A percentile compares a stretch with the other conserved stretches of the same genome.
phyloP scores from a whole-genome alignment of 139 green algal genomes.

The Chlamydomonas sp. region DNA sequence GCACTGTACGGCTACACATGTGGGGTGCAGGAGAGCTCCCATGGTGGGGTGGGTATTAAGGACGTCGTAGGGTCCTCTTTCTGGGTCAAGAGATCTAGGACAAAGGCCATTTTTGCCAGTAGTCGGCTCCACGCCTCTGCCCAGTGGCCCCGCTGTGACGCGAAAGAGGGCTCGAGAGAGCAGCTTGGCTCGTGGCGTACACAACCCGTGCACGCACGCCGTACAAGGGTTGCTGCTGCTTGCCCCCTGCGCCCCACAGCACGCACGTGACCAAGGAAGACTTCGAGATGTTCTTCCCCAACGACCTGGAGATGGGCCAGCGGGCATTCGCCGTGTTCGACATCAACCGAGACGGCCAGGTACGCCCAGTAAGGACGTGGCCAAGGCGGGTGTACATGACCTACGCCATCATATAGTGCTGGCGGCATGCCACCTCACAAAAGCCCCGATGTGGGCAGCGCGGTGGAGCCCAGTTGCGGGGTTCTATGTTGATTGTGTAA shows the following conservation, averaged over 20 bases:
- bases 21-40: too few relatives aligned
- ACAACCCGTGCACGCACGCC: background rate
- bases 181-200: background rate
- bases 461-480: too few relatives aligned
- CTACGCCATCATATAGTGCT: background rate
- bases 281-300: constrained; percentile 37
- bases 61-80: too few relatives aligned
- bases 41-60: too few relatives aligned
- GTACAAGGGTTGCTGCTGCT: background rate
- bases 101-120: too few relatives aligned
- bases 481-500: background rate
- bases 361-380: background rate
- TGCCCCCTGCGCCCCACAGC: background rate
- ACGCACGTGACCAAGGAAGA: constrained; percentile 21
- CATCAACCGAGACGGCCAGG: constrained; percentile 16
- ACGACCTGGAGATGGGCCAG: background rate
- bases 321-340: constrained; percentile 55
- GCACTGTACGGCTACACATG: too few relatives aligned
- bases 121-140: too few relatives aligned
- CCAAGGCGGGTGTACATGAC: background rate
- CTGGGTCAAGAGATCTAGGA: too few relatives aligned
- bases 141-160: too few relatives aligned
- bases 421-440: too few relatives aligned
- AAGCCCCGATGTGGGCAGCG: too few relatives aligned
- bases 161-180: too few relatives aligned